Conservation (phyloP, 176 grass and related monocot species). For the Neostapfia colusana region DNA sequence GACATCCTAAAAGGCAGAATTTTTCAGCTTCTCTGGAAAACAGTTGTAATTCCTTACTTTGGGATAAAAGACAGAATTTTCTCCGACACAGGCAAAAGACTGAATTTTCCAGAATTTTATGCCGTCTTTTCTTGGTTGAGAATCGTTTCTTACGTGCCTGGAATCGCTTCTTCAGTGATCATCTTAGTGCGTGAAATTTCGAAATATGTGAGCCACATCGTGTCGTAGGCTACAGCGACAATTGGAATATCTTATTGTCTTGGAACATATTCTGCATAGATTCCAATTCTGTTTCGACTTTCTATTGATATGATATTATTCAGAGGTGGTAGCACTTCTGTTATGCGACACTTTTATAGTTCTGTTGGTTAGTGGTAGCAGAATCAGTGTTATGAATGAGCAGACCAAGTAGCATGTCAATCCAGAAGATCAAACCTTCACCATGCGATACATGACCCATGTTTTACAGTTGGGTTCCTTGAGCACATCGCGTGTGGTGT, state of each 20-base stretch:
- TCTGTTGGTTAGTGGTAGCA: background rate
- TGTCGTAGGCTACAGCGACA: slow-evolving; percentile 30
- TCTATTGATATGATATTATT: slow-evolving; percentile 38
- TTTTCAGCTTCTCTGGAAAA: slow-evolving; percentile 19
- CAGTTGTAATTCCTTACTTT: slow-evolving; percentile 13
- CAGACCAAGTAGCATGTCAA: background rate
- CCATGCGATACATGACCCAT: background rate
- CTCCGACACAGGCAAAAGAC: background rate
- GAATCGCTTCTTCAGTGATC: slow-evolving; percentile 27
- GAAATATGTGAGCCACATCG: slow-evolving; percentile 28
- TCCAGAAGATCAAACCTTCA: background rate
- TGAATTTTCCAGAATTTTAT: slow-evolving; percentile 36
- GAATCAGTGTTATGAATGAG: background rate
- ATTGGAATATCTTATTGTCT: slow-evolving; percentile 45
- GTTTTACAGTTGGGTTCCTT: slow-evolving; percentile 17
- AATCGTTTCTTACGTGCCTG: slow-evolving; percentile 25
- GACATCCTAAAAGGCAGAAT: slow-evolving; percentile 44
- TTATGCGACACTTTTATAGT: background rate
- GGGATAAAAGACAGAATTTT: slow-evolving; percentile 23
- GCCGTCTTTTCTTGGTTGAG: slow-evolving; percentile 13
- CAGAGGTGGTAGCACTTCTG: background rate
- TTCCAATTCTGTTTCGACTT: slow-evolving; percentile 40
- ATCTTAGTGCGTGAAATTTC: slow-evolving; percentile 33
- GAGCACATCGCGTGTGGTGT: slow-evolving; percentile 15
- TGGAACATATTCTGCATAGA: slow-evolving; percentile 44